Percentiles rank a stretch among this genome's conserved stretches.
Conservation (phyloP, 2,329 filamentous ascomycete species). For the Xylaria arbuscula region DNA sequence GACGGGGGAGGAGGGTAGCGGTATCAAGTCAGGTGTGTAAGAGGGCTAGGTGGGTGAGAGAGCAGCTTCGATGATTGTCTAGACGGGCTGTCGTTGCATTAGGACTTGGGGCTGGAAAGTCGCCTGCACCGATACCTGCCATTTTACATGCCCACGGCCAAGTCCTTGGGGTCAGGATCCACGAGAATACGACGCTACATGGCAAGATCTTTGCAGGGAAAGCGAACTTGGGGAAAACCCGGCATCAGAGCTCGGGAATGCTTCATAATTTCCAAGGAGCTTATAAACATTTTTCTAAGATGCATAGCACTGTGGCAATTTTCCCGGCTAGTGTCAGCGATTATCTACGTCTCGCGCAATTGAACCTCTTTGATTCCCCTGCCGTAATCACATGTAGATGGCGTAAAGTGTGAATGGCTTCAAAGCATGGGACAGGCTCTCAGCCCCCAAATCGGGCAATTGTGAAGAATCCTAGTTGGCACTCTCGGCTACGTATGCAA, state of each 20-base stretch:
- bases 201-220: neutral
- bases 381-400: neutral
- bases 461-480: neutral
- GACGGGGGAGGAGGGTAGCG: slow-evolving; percentile 25
- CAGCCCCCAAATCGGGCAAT: slow-evolving; percentile 1
- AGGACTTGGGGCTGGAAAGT: slow-evolving; percentile 18
- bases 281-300: neutral
- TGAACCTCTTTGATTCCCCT: neutral
- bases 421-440: neutral
- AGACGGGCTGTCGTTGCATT: slow-evolving; percentile 16
- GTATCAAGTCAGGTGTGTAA: slow-evolving; percentile 16
- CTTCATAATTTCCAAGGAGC: neutral
- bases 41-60: neutral
- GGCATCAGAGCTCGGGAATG: neutral
- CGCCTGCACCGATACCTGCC: neutral
- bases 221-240: slow-evolving; percentile 23
- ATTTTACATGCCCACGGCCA: slow-evolving; percentile 1
- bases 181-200: slow-evolving; percentile 22
- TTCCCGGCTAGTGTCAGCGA: neutral
- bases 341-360: neutral
- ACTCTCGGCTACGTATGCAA: slow-evolving; percentile 25
- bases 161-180: slow-evolving; percentile 4
- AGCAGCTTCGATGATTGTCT: neutral
- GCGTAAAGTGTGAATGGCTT: neutral
- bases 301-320: neutral